Percentiles rank a stretch among this genome's conserved stretches.
Conservation (phyloP, 2,329 filamentous ascomycete species). For the Penicillium sp. region DNA sequence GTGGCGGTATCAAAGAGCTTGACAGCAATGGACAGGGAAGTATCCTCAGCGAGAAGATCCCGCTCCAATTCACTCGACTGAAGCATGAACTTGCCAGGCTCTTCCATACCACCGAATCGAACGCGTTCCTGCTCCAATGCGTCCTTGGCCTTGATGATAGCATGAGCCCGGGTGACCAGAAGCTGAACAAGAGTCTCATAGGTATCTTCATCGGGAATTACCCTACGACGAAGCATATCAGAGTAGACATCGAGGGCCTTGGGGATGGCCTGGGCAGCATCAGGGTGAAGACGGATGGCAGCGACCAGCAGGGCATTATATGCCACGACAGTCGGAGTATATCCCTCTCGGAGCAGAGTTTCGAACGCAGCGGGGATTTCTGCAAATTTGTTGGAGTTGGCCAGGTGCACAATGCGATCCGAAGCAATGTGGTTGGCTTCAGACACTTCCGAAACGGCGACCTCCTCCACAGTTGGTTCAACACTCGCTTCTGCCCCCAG, state of each 20-base stretch:
- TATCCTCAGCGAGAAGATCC: constrained; percentile 81
- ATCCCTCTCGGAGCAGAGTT: constrained; percentile 76
- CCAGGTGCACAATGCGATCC: constrained; percentile 73
- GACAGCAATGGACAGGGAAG: constrained; percentile 79
- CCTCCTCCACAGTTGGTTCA: constrained; percentile 32
- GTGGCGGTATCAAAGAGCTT: constrained; percentile 80
- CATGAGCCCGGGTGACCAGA: constrained; percentile 74
- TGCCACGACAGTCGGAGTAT: constrained; percentile 76
- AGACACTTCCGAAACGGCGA: constrained; percentile 45
- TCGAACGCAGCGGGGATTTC: constrained; percentile 92
- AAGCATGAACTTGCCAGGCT: constrained; percentile 82
- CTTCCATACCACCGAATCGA: constrained; percentile 81
- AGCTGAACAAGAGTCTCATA: constrained; percentile 85
- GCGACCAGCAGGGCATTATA: constrained; percentile 89
- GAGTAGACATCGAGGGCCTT: constrained; percentile 94
- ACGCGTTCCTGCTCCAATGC: constrained; percentile 75
- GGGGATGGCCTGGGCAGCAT: constrained; percentile 78
- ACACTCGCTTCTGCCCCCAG: constrained; percentile 30
- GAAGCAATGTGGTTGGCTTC: constrained; percentile 69
- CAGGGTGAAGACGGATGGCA: constrained; percentile 75
- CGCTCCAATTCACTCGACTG: constrained; percentile 83
- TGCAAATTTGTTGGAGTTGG: constrained; percentile 68
- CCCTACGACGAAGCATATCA: constrained; percentile 86
- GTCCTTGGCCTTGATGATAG: constrained; percentile 71
- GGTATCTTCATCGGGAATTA: constrained; percentile 77